Conservation (phyloP, 306 rosid genomes). For the Lupinus albus region DNA sequence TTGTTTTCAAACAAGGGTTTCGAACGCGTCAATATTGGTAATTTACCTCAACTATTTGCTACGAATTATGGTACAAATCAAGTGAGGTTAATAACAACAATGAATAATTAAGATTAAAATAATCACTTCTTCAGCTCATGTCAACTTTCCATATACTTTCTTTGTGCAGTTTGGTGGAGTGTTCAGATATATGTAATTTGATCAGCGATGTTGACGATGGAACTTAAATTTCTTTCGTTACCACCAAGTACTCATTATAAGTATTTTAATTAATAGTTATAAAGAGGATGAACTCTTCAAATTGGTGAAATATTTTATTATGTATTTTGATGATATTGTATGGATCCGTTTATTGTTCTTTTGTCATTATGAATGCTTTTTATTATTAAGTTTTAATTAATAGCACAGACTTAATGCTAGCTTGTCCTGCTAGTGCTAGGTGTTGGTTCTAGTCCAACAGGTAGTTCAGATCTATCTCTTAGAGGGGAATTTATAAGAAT, state of each 20-base stretch:
- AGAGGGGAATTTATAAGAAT: no score
- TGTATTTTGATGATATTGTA: not conserved
- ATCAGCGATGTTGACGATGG: constrained; percentile 66
- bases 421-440: no score
- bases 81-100: no score
- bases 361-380: no score
- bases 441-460: not conserved
- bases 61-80: not conserved
- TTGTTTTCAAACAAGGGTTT: constrained; percentile 95
- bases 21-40: constrained; percentile 93
- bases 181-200: constrained; percentile 89
- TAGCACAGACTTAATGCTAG: not conserved
- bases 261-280: not conserved
- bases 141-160: constrained; percentile 3
- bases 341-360: no score
- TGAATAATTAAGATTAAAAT: no score
- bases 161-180: constrained; percentile 86
- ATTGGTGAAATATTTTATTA: not conserved
- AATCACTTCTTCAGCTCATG: not conserved
- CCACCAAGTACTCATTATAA: not conserved
- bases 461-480: no score
- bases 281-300: not conserved
- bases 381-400: not conserved
- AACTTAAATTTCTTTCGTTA: constrained; percentile 41
- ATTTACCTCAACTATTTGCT: constrained; percentile 30